Percentiles rank a stretch among this genome's conserved stretches.
Evolutionary conservation across 441 rosid species (phyloP).

Genomic region (Hura crepitans): DNA sequence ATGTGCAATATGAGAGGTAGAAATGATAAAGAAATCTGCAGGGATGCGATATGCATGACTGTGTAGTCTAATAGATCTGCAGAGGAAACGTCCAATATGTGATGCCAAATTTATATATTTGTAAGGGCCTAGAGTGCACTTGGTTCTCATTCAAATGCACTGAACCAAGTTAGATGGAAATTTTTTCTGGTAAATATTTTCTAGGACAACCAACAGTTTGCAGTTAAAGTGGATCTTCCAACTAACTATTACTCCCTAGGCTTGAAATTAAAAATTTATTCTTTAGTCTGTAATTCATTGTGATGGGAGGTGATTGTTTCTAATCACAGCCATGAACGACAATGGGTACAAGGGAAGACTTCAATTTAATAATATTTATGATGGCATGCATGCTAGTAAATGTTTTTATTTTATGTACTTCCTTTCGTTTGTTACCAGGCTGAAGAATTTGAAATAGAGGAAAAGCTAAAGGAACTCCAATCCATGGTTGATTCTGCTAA

Average conservation of each 20-base stretch:
- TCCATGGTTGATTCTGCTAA: slow-evolving; percentile 51
- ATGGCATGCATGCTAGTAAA: background rate
- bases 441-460: slow-evolving; percentile 82
- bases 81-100: background rate
- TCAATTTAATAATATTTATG: background rate
- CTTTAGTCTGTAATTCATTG: background rate
- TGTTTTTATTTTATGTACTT: background rate
- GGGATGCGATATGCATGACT: background rate
- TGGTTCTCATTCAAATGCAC: background rate
- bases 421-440: slow-evolving; percentile 43
- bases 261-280: background rate
- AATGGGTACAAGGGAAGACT: background rate
- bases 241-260: background rate
- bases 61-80: background rate
- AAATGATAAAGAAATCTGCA: background rate
- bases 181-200: background rate
- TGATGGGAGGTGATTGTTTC: background rate
- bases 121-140: background rate
- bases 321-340: background rate
- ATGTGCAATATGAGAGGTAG: background rate
- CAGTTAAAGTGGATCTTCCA: background rate
- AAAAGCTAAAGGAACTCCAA: slow-evolving; percentile 52
- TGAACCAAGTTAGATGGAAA: background rate
- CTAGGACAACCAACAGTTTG: background rate
- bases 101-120: background rate